A percentile compares a stretch with the other conserved stretches of the same genome.
Conservation (phyloP, 345 rosid species). For the Passiflora organensis region DNA sequence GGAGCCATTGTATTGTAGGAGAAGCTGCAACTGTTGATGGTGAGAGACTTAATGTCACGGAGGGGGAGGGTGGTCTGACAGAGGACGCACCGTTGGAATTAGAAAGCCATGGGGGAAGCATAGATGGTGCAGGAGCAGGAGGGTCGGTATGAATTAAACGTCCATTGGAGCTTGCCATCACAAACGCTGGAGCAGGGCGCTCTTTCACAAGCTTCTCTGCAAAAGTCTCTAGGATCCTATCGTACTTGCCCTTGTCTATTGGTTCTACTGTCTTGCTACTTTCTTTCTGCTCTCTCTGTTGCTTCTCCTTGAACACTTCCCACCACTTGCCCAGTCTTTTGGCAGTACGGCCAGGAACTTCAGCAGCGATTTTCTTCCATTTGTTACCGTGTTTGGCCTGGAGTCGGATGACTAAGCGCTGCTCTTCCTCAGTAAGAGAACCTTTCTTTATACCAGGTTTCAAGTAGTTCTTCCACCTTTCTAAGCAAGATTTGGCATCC, state of each 20-base stretch:
- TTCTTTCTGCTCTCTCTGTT: conserved; percentile 84
- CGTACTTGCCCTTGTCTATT: conserved; percentile 88
- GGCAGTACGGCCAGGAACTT: conserved; percentile 92
- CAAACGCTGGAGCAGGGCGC: conserved; percentile 42
- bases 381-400: conserved; percentile 97
- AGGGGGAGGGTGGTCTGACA: conserved; percentile 64
- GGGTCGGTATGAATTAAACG: conserved; percentile 56
- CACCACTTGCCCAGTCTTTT: conserved; percentile 98
- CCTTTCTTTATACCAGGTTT: conserved; percentile 99
- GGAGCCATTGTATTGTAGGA: conserved; percentile 80
- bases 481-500: conserved; percentile 92
- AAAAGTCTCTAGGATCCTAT: conserved; percentile 78
- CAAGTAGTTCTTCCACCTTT: conserved; percentile 96
- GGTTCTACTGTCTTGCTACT: conserved; percentile 57
- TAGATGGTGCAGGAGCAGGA: conserved; percentile 36
- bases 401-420: conserved; percentile 75
- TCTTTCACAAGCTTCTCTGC: conserved; percentile 94
- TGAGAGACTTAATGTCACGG: conserved; percentile 74
- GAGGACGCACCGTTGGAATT: conserved; percentile 47
- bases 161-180: conserved; percentile 76
- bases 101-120: conserved; percentile 88
- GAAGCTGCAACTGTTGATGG: conserved; percentile 67
- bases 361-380: conserved; percentile 98
- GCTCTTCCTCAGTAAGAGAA: conserved; percentile 86
- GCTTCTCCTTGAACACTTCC: conserved; percentile 99